A percentile compares a stretch with the other conserved stretches of the same genome.
These are phyloP conservation scores for Diophrys sp. DNA, from an alignment of 73 alveolate genomes.

Conservation along the genomic window DNA sequence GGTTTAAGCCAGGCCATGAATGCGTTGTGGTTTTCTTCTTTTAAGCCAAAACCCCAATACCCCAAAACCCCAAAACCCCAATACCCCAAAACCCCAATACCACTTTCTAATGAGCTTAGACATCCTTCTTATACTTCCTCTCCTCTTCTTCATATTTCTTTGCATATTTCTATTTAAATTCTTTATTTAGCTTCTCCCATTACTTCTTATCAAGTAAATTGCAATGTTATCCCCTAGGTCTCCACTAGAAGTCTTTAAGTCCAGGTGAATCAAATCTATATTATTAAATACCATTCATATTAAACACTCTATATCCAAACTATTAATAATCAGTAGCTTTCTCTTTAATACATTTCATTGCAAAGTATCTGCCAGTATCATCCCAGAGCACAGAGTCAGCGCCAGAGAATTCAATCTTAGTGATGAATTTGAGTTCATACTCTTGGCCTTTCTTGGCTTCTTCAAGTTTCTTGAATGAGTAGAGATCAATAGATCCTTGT, in stretches of 20 bases:
- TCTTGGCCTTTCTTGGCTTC: conserved; percentile 30
- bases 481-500: not conserved
- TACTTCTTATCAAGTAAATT: not conserved
- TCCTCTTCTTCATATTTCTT: not conserved
- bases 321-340: not conserved
- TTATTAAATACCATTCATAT: not conserved
- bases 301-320: not conserved
- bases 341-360: not conserved
- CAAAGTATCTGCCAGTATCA: conserved; percentile 39
- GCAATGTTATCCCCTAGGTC: conserved; percentile 2
- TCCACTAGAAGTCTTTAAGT: not conserved
- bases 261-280: not conserved
- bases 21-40: not conserved
- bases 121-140: not conserved
- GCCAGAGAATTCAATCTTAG: conserved; percentile 28
- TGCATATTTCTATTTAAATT: no score
- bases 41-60: no score
- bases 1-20: not conserved
- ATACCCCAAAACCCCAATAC: no score
- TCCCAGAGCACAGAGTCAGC: conserved; percentile 40
- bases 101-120: not conserved
- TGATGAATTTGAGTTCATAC: conserved; percentile 32
- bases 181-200: not conserved
- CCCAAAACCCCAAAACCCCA: no score
- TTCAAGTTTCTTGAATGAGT: not conserved